These are phyloP conservation scores for Coniochaeta ligniaria DNA, from an alignment of 2,329 filamentous ascomycete genomes.

Conservation along the genomic window DNA sequence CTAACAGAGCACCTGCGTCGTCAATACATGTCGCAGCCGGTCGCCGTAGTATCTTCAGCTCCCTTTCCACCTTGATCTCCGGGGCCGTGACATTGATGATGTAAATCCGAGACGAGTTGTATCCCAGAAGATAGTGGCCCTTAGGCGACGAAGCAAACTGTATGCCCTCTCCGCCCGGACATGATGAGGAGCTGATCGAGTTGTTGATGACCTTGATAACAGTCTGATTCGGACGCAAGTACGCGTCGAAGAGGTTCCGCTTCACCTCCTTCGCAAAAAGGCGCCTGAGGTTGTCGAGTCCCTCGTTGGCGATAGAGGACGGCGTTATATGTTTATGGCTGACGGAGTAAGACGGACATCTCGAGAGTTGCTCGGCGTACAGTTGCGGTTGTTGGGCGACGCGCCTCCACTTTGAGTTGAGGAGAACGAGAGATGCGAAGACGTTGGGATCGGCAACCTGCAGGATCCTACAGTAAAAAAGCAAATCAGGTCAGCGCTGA, in stretches of 20 bases:
- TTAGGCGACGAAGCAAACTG: conserved; percentile 74
- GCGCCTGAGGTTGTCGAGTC: conserved; percentile 54
- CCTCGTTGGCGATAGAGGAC: conserved; percentile 32
- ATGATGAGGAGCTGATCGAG: conserved; percentile 76
- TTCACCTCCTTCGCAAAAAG: conserved; percentile 65
- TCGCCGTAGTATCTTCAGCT: conserved; percentile 71
- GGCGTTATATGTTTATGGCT: conserved; percentile 29
- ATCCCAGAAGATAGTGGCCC: conserved; percentile 68
- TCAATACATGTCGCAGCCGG: conserved; percentile 72
- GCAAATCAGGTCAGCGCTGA: not conserved
- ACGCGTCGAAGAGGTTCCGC: conserved; percentile 70
- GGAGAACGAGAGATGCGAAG: conserved; percentile 58
- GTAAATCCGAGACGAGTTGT: conserved; percentile 80
- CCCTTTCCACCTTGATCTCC: conserved; percentile 59
- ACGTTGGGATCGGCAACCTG: conserved; percentile 51
- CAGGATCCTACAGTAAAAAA: conserved; percentile 44
- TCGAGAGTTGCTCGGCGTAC: conserved; percentile 55
- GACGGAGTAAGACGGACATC: conserved; percentile 51
- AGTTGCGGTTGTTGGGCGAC: conserved; percentile 57
- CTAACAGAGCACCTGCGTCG: conserved; percentile 69
- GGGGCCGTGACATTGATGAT: conserved; percentile 61
- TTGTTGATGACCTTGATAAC: conserved; percentile 76
- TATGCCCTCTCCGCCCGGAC: conserved; percentile 77
- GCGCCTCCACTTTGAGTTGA: conserved; percentile 59
- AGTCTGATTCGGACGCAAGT: conserved; percentile 62